A percentile compares a stretch with the other conserved stretches of the same genome.
Evolutionary conservation across 768 basidiomycete species (phyloP).

Genomic region (Pholiota microspora): DNA sequence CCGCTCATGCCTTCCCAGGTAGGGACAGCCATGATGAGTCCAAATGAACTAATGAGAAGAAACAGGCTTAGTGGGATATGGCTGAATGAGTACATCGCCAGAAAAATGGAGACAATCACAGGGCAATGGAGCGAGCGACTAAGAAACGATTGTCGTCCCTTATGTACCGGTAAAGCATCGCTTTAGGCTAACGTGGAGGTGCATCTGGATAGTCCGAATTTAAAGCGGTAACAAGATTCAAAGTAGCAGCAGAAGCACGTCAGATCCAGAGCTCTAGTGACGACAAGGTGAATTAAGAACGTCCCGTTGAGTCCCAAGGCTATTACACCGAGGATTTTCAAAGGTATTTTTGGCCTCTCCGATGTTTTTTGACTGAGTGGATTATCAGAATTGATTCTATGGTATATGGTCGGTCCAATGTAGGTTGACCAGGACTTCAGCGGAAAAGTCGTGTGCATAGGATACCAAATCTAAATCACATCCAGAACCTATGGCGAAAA

Average conservation of each 20-base stretch:
- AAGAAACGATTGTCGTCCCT: background rate
- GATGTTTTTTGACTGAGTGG: background rate
- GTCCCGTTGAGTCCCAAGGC: background rate
- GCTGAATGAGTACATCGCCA: slow-evolving; percentile 11
- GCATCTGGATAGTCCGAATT: slow-evolving; percentile 23
- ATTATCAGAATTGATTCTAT: background rate
- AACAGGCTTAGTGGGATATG: slow-evolving; percentile 17
- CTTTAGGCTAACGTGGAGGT: slow-evolving; percentile 18
- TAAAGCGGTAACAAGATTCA: slow-evolving; percentile 15
- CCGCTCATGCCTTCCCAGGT: slow-evolving; percentile 39
- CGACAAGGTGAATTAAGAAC: background rate
- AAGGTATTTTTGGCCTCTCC: background rate
- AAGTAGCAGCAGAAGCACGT: slow-evolving; percentile 5
- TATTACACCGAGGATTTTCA: slow-evolving; percentile 6
- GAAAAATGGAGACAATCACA: background rate
- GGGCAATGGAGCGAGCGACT: slow-evolving; percentile 1
- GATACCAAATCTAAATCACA: background rate
- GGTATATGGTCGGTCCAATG: background rate
- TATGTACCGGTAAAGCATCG: slow-evolving; percentile 30
- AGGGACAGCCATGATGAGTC: slow-evolving; percentile 33
- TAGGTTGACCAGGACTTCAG: too few species aligned
- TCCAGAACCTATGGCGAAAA: background rate
- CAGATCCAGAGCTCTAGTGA: background rate
- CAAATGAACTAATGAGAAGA: slow-evolving; percentile 19
- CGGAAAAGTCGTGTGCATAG: too few species aligned